phyloP scores from a whole-genome alignment of 2,329 filamentous ascomycete species.

The Pseudogymnoascus sp. region DNA sequence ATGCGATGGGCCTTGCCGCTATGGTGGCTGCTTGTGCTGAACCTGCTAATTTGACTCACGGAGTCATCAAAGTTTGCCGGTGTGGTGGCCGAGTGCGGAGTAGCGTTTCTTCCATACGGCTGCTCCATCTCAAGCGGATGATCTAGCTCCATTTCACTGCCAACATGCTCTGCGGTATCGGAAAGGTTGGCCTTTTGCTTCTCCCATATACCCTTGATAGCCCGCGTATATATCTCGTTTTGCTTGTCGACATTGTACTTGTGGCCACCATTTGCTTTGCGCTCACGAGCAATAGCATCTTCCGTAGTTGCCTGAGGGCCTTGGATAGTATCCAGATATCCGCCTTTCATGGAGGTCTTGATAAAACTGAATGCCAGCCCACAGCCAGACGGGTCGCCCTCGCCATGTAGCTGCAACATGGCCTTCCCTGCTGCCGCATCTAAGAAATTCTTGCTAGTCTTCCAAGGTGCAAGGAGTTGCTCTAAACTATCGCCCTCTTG shows the following conservation, averaged over 20 bases:
- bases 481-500: conserved; percentile 62
- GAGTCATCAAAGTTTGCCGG: conserved; percentile 64
- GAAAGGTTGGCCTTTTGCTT: conserved; percentile 73
- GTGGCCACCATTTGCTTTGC: conserved; percentile 85
- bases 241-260: conserved; percentile 96
- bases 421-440: conserved; percentile 91
- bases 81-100: conserved; percentile 59
- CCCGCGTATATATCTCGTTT: conserved; percentile 83
- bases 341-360: conserved; percentile 97
- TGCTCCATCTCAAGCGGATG: conserved; percentile 48
- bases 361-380: conserved; percentile 96
- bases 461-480: conserved; percentile 89
- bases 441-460: conserved; percentile 91
- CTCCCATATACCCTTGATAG: conserved; percentile 87
- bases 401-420: conserved; percentile 90
- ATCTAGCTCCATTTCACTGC: conserved; percentile 38
- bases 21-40: conserved; percentile 61
- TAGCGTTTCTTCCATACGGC: conserved; percentile 36
- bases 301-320: conserved; percentile 59
- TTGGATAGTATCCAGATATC: conserved; percentile 74
- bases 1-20: conserved; percentile 64
- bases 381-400: conserved; percentile 87
- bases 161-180: conserved; percentile 59
- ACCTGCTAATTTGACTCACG: conserved; percentile 66
- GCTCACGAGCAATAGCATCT: conserved; percentile 63